Evolutionary conservation across 352 stramenopile species (phyloP).

Genomic region (Discostella stelligera): DNA sequence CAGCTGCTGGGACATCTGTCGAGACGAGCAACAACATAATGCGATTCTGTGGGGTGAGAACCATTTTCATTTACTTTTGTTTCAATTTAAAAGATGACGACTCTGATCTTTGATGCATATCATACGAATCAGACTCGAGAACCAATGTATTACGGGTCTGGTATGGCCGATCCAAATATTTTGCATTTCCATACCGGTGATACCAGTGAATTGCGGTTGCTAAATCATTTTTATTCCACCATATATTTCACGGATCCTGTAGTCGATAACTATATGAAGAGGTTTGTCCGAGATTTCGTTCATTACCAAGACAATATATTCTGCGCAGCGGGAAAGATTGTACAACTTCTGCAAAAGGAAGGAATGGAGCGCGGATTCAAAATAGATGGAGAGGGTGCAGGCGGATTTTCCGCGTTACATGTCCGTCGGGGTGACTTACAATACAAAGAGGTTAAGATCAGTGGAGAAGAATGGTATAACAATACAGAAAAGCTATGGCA

Average conservation of each 20-base stretch:
- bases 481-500: slow-evolving; percentile 73
- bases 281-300: slow-evolving; percentile 65
- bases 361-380: slow-evolving; percentile 49
- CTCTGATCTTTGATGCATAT: slow-evolving; percentile 12
- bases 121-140: slow-evolving; percentile 30
- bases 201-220: slow-evolving; percentile 53
- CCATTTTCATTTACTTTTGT: neutral
- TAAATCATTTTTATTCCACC: slow-evolving; percentile 72
- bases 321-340: slow-evolving; percentile 58
- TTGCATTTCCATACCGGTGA: slow-evolving; percentile 66
- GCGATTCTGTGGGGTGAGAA: slow-evolving; percentile 58
- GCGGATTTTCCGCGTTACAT: slow-evolving; percentile 75
- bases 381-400: slow-evolving; percentile 46
- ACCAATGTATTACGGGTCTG: slow-evolving; percentile 48
- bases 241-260: slow-evolving; percentile 57
- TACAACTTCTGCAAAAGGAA: slow-evolving; percentile 47
- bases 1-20: slow-evolving; percentile 24
- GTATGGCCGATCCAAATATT: slow-evolving; percentile 50
- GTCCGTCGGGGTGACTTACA: slow-evolving; percentile 83
- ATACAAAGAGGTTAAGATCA: slow-evolving; percentile 80
- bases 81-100: too few relatives aligned
- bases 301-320: slow-evolving; percentile 67
- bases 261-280: slow-evolving; percentile 53
- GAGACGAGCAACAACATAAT: slow-evolving; percentile 32
- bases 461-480: slow-evolving; percentile 75